Evolutionary conservation across 78 protist genomes (phyloP), one percentile per base, ranked within the genome.

Genomic region (Dictyostelium brefeldianum): DNA sequence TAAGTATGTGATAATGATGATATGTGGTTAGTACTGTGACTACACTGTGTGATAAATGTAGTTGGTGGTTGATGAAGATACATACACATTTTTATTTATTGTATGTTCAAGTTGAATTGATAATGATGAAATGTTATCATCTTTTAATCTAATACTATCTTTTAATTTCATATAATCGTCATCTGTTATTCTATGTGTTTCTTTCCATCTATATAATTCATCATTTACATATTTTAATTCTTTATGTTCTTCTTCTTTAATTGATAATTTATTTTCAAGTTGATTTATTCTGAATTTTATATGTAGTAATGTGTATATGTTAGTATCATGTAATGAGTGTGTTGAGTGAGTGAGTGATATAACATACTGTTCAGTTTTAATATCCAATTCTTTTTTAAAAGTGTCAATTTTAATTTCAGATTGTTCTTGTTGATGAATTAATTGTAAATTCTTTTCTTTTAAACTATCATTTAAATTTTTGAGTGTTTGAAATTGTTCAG

Each of bases 171-270:
- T 14, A 62, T 85, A 85, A 75, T 85, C 83, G 7, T 85, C 92
- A 17, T 85, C 92, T 48, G 79, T 85, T 41, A 85, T 59, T 77
- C 65, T 85, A 56, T 85, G 92, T 15, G 92, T 75, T 64, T 75
- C 83, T 85, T 85, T 85, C 83, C 92, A 85, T 31, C 77, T 53
- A 29, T 57, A 17, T 47, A 85, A 53, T 77, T 85, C 92, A 1
- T 85, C 92, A 59, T 85, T 85, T 46, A 75, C 8, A 50, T 74
- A 48, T 31, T 81, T 57, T 41, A 75, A 27, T 43, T 77, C 78
- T 20, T 78, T 85, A 12, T 15, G 20, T 31, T 85, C 92, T 25
- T 85, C 92, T 20, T 85, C 92, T 36, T 31, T 77, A 25, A n/a
- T 57, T 27, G 77, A 36, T 41, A 70, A 70, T 70, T 36, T 70